These are phyloP conservation scores for Brettanomyces naardenensis DNA, from an alignment of 805 yeast species.

Conservation along the genomic window DNA sequence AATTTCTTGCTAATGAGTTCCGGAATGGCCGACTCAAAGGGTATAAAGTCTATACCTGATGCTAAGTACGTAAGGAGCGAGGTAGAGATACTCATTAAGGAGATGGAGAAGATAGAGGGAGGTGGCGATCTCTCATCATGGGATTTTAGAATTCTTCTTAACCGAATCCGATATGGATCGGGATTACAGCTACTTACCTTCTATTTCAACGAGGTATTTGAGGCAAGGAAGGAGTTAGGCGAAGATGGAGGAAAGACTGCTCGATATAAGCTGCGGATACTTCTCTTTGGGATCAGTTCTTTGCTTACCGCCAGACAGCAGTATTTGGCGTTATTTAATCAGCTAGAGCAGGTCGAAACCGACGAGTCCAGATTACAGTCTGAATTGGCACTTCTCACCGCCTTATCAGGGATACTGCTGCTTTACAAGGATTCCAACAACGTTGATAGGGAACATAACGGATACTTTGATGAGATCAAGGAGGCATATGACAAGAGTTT, in stretches of 20 bases:
- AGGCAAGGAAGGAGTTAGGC: constrained; percentile 30
- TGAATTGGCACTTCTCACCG: constrained; percentile 9
- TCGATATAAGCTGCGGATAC: constrained; percentile 5
- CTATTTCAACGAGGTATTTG: constrained; percentile 33
- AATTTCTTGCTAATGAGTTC: constrained; percentile 16
- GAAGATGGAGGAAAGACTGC: constrained; percentile 61
- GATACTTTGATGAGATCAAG: constrained; percentile 9
- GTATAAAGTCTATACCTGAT: constrained; percentile 19
- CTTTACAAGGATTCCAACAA: constrained; percentile 11
- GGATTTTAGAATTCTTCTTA: constrained; percentile 24
- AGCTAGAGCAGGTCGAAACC: background rate
- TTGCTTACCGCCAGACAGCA: constrained; percentile 22
- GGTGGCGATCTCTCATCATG: constrained; percentile 10
- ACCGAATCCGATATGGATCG: constrained; percentile 36
- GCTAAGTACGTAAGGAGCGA: constrained; percentile 22
- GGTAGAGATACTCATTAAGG: constrained; percentile 19
- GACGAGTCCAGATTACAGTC: constrained; percentile 5
- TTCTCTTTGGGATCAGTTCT: constrained; percentile 16
- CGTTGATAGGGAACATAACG: background rate
- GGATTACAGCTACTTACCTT: constrained; percentile 35
- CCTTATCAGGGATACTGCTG: constrained; percentile 13
- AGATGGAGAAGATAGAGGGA: constrained; percentile 13
- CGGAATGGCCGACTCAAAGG: constrained; percentile 8
- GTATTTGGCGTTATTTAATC: constrained; percentile 18
- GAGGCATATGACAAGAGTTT: constrained; percentile 2